phyloP scores from a whole-genome alignment of 768 basidiomycete genomes.

The Lentinula boryana region DNA sequence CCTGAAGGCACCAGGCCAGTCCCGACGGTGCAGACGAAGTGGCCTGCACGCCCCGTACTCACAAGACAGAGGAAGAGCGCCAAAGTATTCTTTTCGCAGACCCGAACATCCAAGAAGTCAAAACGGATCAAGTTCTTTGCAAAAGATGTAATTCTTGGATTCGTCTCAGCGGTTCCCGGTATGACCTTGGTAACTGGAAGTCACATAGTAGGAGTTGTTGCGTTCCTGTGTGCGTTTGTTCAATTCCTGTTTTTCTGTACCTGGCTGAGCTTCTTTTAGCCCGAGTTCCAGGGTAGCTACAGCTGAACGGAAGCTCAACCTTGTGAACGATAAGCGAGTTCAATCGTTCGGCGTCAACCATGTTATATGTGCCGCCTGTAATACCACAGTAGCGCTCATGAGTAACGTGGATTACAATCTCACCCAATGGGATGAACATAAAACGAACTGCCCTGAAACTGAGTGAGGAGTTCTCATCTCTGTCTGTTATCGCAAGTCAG shows the following conservation, averaged over 20 bases:
- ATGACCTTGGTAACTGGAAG: constrained; percentile 48
- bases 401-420: constrained; percentile 56
- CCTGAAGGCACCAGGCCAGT: constrained; percentile 3
- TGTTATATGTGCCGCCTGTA: constrained; percentile 51
- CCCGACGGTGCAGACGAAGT: neutral
- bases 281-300: constrained; percentile 56
- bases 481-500: neutral
- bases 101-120: constrained; percentile 41
- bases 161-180: constrained; percentile 32
- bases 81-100: constrained; percentile 49
- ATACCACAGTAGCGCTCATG: constrained; percentile 33
- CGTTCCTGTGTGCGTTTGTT: constrained; percentile 31
- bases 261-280: constrained; percentile 20
- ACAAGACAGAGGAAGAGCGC: constrained; percentile 36
- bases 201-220: constrained; percentile 43
- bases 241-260: neutral
- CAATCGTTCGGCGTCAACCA: constrained; percentile 36
- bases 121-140: constrained; percentile 50
- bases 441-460: constrained; percentile 36
- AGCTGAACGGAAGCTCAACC: constrained; percentile 52
- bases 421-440: constrained; percentile 59
- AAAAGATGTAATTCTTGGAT: constrained; percentile 62
- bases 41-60: neutral
- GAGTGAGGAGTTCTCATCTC: constrained; percentile 5
- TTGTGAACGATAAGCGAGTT: constrained; percentile 62